These are phyloP conservation scores for Trichoderma simmonsii DNA, from an alignment of 2,329 filamentous ascomycete species.

Conservation along the genomic window DNA sequence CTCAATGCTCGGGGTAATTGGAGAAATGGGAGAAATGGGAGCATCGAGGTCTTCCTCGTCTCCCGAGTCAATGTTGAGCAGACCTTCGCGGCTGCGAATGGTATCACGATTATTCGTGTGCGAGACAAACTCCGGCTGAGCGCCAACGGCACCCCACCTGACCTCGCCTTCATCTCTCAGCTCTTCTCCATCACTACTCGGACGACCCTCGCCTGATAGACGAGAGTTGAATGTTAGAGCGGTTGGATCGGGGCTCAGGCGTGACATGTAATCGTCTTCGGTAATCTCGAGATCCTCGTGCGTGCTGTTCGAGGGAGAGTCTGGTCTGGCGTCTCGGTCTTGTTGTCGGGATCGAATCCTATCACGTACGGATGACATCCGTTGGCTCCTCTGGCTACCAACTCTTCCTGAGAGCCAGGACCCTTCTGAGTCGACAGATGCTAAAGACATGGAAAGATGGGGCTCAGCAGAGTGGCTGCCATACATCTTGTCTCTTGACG, in stretches of 20 bases:
- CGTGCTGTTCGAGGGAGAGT: slow-evolving; percentile 40
- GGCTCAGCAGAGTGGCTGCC: slow-evolving; percentile 49
- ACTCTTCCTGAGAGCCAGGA: slow-evolving; percentile 87
- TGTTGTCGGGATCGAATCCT: slow-evolving; percentile 34
- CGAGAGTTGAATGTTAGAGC: slow-evolving; percentile 30
- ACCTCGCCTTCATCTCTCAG: slow-evolving; percentile 41
- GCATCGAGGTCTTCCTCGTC: slow-evolving; percentile 32
- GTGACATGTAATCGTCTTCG: slow-evolving; percentile 73
- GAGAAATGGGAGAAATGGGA: slow-evolving; percentile 26
- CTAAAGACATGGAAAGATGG: slow-evolving; percentile 79
- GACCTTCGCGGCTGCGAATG: slow-evolving; percentile 52
- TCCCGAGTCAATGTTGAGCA: slow-evolving; percentile 43
- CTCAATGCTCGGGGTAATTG: slow-evolving; percentile 26
- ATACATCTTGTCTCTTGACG: slow-evolving; percentile 27
- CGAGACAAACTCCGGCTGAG: slow-evolving; percentile 56
- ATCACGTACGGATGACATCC: slow-evolving; percentile 45
- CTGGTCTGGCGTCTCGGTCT: slow-evolving; percentile 36
- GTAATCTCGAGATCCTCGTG: slow-evolving; percentile 62
- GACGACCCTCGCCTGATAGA: slow-evolving; percentile 49
- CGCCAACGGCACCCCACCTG: slow-evolving; percentile 51
- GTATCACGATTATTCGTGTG: slow-evolving; percentile 40
- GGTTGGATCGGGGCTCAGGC: slow-evolving; percentile 32
- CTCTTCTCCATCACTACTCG: slow-evolving; percentile 60
- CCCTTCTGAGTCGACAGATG: slow-evolving; percentile 90
- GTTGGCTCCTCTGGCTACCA: slow-evolving; percentile 49